These are phyloP conservation scores for Bacidia gigantensis DNA, from an alignment of 495 filamentous ascomycete species.

Conservation along the genomic window DNA sequence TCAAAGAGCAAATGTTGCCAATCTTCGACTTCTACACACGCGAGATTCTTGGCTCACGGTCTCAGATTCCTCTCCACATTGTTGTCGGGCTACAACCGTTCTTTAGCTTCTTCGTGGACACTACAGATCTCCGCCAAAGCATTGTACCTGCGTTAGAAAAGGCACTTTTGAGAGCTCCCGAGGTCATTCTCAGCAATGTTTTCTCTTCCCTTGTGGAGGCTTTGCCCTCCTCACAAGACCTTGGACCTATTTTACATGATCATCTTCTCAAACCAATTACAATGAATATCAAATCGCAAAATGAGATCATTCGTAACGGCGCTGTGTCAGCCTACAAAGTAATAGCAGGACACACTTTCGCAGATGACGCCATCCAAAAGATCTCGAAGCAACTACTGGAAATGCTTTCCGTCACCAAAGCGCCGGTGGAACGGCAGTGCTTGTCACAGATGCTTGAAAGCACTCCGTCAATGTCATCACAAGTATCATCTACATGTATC, in stretches of 20 bases:
- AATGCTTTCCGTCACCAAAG: constrained; percentile 63
- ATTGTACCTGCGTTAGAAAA: constrained; percentile 76
- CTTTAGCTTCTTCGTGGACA: constrained; percentile 57
- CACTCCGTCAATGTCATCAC: constrained; percentile 39
- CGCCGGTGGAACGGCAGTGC: constrained; percentile 64
- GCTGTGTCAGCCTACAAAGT: constrained; percentile 59
- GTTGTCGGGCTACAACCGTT: constrained; percentile 67
- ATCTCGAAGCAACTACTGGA: constrained; percentile 61
- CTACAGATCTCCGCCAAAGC: constrained; percentile 61
- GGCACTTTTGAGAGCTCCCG: constrained; percentile 73
- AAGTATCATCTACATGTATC: constrained; percentile 52
- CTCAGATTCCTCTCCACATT: constrained; percentile 54
- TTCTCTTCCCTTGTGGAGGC: constrained; percentile 54
- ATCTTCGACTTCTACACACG: constrained; percentile 70
- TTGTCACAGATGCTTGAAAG: constrained; percentile 64
- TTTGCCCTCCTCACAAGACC: constrained; percentile 55
- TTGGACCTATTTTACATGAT: constrained; percentile 54
- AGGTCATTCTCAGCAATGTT: constrained; percentile 70
- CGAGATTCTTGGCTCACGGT: constrained; percentile 71
- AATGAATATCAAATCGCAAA: constrained; percentile 80
- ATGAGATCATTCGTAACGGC: constrained; percentile 58
- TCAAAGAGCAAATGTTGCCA: constrained; percentile 51
- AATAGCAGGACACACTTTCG: constrained; percentile 41
- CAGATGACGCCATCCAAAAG: constrained; percentile 42
- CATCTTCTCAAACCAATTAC: constrained; percentile 73